A percentile compares a stretch with the other conserved stretches of the same genome.
Evolutionary conservation across 495 filamentous ascomycete genomes (phyloP).

Genomic region (Haplographium delicatum): DNA sequence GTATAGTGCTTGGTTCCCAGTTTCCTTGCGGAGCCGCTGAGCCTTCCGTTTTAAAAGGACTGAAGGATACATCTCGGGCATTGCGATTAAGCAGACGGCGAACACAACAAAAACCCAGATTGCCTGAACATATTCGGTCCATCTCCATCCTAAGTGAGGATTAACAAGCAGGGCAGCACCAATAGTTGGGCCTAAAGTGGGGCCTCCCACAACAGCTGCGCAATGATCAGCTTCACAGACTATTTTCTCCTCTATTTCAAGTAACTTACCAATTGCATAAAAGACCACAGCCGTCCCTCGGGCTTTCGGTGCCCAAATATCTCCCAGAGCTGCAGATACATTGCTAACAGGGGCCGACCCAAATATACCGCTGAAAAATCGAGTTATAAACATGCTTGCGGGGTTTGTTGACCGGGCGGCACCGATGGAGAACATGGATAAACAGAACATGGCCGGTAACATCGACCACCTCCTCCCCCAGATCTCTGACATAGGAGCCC

Average conservation of each 20-base stretch:
- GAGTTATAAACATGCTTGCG: conserved; percentile 27
- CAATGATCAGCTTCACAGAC: background rate
- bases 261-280: conserved; percentile 27
- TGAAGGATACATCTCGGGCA: conserved; percentile 82
- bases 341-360: conserved; percentile 34
- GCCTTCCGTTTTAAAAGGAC: conserved; percentile 74
- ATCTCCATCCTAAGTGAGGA: conserved; percentile 29
- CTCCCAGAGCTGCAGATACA: conserved; percentile 41
- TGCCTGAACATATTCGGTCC: conserved; percentile 34
- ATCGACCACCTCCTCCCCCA: conserved; percentile 40
- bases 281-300: conserved; percentile 35
- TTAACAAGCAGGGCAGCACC: conserved; percentile 20
- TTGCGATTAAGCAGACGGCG: conserved; percentile 54
- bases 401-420: conserved; percentile 34
- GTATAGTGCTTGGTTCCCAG: conserved; percentile 56
- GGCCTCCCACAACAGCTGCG: conserved; percentile 32
- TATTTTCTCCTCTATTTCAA: too few relatives aligned
- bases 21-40: conserved; percentile 61
- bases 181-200: conserved; percentile 30
- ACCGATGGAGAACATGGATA: conserved; percentile 40
- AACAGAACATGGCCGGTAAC: conserved; percentile 40
- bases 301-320: conserved; percentile 38
- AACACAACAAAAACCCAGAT: conserved; percentile 49
- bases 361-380: conserved; percentile 33
- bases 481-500: conserved; percentile 38